Evolutionary conservation across 805 yeast genomes (phyloP), one percentile per base, ranked within the genome.

Genomic region (Wickerhamiella siamensis): DNA sequence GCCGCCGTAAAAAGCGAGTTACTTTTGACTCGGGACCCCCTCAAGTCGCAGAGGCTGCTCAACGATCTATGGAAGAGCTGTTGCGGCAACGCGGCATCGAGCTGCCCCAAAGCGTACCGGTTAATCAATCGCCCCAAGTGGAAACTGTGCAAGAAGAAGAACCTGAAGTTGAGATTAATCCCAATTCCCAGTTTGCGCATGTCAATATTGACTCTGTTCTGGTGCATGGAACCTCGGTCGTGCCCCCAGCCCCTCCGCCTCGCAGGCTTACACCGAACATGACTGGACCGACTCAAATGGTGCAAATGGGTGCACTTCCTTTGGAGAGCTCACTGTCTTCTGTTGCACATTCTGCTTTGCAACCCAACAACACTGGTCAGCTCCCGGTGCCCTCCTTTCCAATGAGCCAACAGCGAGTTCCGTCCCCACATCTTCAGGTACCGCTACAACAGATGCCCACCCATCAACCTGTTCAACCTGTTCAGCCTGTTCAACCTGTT

Each of bases 201-300:
- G 79, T 84, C 43, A 73, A 77, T 22, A 83, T 82, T 31, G 95
- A 84, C 55, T 75, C 83, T 42, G 86, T 79, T 3, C 72, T 81
- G 36, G 70, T 76, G 15, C 76, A 71, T 50, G 87, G 88, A n/a
- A 70, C 46, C 19, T 56, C 63, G 16, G 52, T 51, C 31, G 54
- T 71, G 1, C 81, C 84, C 0, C 62, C 79, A 1, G 53, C 57
- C 9, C 55, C 59, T 3, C 55, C 55, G 2, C 55, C 56, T n/a
- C 48, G 54, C 16, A 45, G 46, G 36, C 32, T 45, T 17, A 40
- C 46, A 10, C 44, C 48, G 5, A 45, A 45, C 33, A 32, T 40
- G 41, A 45, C 48, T 10, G 48, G 48, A 2, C 48, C 48, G 2
- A 39, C 43, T 20, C 42, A 43, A 31, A 43, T 44, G 47, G 42